Conservation (phyloP, 1,284 basidiomycete species). For the Leccinum solheimii region DNA sequence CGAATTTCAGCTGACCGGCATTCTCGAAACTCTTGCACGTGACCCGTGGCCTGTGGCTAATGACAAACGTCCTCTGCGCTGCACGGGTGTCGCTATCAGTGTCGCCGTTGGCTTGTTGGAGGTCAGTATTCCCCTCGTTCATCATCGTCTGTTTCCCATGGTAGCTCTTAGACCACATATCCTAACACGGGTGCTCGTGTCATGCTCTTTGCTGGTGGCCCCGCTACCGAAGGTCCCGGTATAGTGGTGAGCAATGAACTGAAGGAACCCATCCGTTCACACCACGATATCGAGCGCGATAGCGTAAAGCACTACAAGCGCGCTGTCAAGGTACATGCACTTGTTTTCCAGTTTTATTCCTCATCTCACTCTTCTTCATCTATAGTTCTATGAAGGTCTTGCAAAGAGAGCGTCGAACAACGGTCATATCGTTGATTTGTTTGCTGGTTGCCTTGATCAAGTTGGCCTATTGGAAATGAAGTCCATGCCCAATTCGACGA, state of each 20-base stretch:
- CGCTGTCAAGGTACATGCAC: slow-evolving; percentile 76
- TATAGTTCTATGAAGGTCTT: slow-evolving; percentile 91
- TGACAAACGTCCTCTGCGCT: slow-evolving; percentile 93
- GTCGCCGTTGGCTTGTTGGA: slow-evolving; percentile 96
- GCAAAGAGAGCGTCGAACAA: slow-evolving; percentile 94
- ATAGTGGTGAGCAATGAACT: slow-evolving; percentile 96
- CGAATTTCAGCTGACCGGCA: slow-evolving; percentile 96
- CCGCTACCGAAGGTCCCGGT: slow-evolving; percentile 96
- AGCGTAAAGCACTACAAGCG: slow-evolving; percentile 98
- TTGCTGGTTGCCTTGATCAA: slow-evolving; percentile 97
- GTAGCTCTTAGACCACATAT: slow-evolving; percentile 69
- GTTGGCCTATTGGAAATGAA: slow-evolving; percentile 99
- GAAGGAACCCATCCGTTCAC: slow-evolving; percentile 96
- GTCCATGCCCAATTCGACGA: slow-evolving; percentile 91
- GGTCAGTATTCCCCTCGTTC: slow-evolving; percentile 40
- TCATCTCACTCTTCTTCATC: slow-evolving; percentile 7
- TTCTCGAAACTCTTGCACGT: slow-evolving; percentile 85
- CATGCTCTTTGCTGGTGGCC: slow-evolving; percentile 96
- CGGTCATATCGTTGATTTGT: slow-evolving; percentile 94
- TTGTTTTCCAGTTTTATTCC: not conserved
- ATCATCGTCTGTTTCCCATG: slow-evolving; percentile 1
- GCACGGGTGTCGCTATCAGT: slow-evolving; percentile 92
- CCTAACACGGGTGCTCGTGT: slow-evolving; percentile 95
- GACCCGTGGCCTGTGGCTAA: slow-evolving; percentile 98
- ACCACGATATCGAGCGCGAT: slow-evolving; percentile 99